Percentiles rank a stretch among this genome's conserved stretches.
Evolutionary conservation across 2,329 filamentous ascomycete genomes (phyloP).

Genomic region (Dryadomyces quercivorus): DNA sequence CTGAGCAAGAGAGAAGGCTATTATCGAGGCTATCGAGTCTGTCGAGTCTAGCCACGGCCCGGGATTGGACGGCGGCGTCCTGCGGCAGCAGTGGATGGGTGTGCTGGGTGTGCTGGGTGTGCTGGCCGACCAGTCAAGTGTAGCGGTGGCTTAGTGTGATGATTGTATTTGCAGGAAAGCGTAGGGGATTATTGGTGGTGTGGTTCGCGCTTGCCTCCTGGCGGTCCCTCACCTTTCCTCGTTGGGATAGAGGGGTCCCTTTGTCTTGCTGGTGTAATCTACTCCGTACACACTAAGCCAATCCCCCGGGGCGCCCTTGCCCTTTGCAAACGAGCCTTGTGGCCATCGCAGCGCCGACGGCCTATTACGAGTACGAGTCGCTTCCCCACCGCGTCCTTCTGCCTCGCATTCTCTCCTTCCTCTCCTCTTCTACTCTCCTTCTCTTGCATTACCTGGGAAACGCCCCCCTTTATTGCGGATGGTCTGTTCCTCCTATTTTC

Average conservation of each 20-base stretch:
- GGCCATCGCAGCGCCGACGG: too few species aligned
- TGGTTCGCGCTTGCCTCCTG: constrained; percentile 8
- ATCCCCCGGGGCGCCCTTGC: background rate
- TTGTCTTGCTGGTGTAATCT: background rate
- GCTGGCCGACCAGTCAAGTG: background rate
- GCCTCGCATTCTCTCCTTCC: background rate
- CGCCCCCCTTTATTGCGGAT: background rate
- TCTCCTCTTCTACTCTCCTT: background rate
- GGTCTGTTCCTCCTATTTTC: background rate
- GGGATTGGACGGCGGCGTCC: constrained; percentile 6
- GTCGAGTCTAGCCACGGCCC: background rate
- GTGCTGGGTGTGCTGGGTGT: too few species aligned
- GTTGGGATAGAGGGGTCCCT: background rate
- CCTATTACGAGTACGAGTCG: too few species aligned
- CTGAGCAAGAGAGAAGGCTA: constrained; percentile 4
- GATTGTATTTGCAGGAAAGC: background rate
- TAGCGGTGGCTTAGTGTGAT: background rate
- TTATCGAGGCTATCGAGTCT: too few species aligned
- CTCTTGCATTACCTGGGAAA: background rate
- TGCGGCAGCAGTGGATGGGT: background rate
- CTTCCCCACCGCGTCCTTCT: background rate
- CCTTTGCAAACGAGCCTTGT: background rate
- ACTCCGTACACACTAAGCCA: background rate
- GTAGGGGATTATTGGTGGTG: background rate
- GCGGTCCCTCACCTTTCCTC: background rate